Percentiles rank a stretch among this genome's conserved stretches.
Evolutionary conservation across 352 stramenopile species (phyloP).

Genomic region (Phytophthora sp.): DNA sequence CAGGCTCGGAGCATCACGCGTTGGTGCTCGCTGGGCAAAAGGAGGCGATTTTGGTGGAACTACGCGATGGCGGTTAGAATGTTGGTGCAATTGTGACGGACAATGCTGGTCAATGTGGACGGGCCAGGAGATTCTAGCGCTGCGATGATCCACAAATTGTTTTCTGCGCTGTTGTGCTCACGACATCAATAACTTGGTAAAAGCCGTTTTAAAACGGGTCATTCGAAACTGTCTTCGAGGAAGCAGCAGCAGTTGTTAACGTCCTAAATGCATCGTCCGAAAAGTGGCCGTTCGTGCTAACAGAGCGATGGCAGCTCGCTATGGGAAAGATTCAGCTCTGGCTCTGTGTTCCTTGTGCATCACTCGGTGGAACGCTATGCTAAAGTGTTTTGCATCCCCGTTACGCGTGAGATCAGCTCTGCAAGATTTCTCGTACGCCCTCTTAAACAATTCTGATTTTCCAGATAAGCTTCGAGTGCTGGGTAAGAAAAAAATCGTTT

Average conservation of each 20-base stretch:
- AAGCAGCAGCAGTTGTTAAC: background rate
- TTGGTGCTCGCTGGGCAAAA: too few species aligned
- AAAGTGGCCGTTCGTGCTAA: background rate
- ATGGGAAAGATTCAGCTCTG: background rate
- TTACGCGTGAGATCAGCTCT: background rate
- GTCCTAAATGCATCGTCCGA: background rate
- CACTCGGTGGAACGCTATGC: background rate
- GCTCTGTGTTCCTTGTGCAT: background rate
- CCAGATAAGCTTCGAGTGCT: background rate
- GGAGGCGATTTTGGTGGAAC: too few species aligned
- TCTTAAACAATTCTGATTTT: background rate
- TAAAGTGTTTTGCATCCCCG: background rate
- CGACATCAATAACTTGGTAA: background rate
- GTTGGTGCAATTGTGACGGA: too few species aligned
- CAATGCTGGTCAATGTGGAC: too few species aligned
- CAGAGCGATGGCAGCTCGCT: background rate
- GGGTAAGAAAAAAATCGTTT: background rate
- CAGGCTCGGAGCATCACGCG: too few species aligned
- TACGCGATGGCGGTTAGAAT: too few species aligned
- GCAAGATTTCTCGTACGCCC: background rate
- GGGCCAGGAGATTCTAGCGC: too few species aligned
- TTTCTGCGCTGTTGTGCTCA: background rate
- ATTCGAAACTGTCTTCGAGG: background rate
- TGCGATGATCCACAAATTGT: too few species aligned
- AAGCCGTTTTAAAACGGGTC: background rate